Conservation (phyloP, 495 filamentous ascomycete genomes). For the Bacidia rubella region DNA sequence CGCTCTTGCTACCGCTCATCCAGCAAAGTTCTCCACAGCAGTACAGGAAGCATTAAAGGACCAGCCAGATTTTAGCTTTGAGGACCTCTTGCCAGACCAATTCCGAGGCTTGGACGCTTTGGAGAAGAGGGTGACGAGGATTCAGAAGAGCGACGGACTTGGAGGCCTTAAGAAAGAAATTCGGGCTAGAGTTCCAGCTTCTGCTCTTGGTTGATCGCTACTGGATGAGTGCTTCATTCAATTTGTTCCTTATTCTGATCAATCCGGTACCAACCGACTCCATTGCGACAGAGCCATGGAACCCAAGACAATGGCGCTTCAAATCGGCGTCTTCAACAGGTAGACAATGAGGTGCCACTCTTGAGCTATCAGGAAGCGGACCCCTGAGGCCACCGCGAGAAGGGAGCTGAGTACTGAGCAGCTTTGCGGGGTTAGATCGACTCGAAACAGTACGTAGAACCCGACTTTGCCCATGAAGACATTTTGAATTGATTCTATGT, state of each 20-base stretch:
- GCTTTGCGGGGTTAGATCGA: background rate
- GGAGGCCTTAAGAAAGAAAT: slow-evolving; percentile 15
- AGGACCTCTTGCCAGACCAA: slow-evolving; percentile 62
- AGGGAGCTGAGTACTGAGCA: slow-evolving; percentile 1
- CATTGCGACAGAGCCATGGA: too few species aligned
- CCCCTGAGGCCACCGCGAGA: background rate
- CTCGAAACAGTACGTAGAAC: background rate
- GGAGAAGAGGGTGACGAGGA: slow-evolving; percentile 44
- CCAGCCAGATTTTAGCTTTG: slow-evolving; percentile 54
- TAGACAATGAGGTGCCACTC: background rate
- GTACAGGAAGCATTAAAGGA: slow-evolving; percentile 61
- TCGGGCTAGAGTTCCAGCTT: background rate
- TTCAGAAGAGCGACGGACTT: slow-evolving; percentile 21
- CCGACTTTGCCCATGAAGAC: background rate
- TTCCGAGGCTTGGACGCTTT: slow-evolving; percentile 58
- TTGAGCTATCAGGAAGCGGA: background rate
- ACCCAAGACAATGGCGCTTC: too few species aligned
- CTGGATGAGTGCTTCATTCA: too few species aligned
- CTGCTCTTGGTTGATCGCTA: too few species aligned
- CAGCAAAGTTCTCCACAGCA: slow-evolving; percentile 77
- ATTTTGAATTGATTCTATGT: background rate
- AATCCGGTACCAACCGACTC: too few species aligned
- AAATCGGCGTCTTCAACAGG: background rate
- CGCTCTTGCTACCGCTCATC: slow-evolving; percentile 80
- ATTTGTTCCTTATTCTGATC: too few species aligned